These are phyloP conservation scores for Didymella exigua DNA, from an alignment of 2,329 filamentous ascomycete genomes.

Conservation along the genomic window DNA sequence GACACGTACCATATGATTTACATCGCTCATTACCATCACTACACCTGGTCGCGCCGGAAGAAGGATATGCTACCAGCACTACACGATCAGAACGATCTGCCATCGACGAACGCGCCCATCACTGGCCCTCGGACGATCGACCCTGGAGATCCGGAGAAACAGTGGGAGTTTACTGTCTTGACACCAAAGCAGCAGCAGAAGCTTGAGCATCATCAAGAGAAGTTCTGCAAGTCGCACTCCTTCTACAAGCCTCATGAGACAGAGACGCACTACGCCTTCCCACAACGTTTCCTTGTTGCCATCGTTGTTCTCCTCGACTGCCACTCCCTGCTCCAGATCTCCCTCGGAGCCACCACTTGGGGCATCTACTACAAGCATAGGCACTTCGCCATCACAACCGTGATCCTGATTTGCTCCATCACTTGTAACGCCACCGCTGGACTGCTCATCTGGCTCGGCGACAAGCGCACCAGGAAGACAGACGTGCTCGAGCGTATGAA, in stretches of 20 bases:
- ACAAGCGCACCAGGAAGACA: conserved; percentile 80
- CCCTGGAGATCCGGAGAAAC: conserved; percentile 43
- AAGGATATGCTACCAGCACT: conserved; percentile 67
- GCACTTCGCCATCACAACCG: conserved; percentile 74
- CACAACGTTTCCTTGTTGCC: conserved; percentile 72
- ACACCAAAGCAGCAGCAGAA: conserved; percentile 68
- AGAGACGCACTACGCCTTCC: conserved; percentile 79
- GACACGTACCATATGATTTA: conserved; percentile 90
- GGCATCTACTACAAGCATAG: conserved; percentile 73
- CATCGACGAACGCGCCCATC: conserved; percentile 53
- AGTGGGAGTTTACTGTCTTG: conserved; percentile 65
- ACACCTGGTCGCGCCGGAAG: conserved; percentile 69
- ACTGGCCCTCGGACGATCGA: conserved; percentile 47
- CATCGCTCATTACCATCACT: conserved; percentile 73
- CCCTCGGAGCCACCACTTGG: conserved; percentile 79
- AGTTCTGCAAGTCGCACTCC: conserved; percentile 81
- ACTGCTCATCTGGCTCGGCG: conserved; percentile 76
- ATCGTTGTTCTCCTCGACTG: conserved; percentile 80
- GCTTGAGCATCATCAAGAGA: conserved; percentile 77
- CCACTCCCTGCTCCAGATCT: conserved; percentile 80
- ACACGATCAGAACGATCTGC: conserved; percentile 72
- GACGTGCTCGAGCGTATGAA: conserved; percentile 79
- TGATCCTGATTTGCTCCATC: conserved; percentile 80
- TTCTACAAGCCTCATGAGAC: conserved; percentile 93
- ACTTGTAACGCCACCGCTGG: conserved; percentile 78